Evolutionary conservation across 2,329 filamentous ascomycete genomes (phyloP).

Genomic region (Orbilia quercus): DNA sequence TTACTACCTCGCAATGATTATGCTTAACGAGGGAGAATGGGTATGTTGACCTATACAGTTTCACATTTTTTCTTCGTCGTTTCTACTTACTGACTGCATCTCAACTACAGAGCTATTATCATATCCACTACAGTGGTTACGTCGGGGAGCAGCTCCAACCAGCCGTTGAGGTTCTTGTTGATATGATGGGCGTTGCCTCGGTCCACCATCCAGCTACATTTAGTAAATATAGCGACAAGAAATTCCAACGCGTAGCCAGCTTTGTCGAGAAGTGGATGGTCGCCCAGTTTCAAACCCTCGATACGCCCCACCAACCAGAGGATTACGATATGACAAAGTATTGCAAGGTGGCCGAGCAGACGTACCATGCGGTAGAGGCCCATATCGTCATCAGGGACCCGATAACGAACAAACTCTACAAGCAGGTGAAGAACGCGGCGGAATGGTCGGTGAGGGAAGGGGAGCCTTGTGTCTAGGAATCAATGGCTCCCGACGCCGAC

Average conservation of each 20-base stretch:
- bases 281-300: constrained; percentile 54
- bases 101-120: constrained; percentile 74
- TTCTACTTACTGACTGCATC: neutral
- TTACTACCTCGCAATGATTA: constrained; percentile 87
- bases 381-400: too few species aligned
- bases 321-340: neutral
- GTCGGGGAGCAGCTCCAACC: constrained; percentile 84
- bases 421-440: too few species aligned
- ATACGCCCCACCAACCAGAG: neutral
- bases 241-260: constrained; percentile 84
- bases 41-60: constrained; percentile 70
- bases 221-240: constrained; percentile 89
- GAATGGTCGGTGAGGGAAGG: too few species aligned
- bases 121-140: constrained; percentile 94
- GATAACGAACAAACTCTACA: too few species aligned
- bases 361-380: neutral
- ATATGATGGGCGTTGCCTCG: constrained; percentile 84
- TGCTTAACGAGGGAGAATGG: constrained; percentile 93
- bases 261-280: constrained; percentile 80
- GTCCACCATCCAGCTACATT: constrained; percentile 88
- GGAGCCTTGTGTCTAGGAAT: too few species aligned
- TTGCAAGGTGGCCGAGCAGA: neutral
- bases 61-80: constrained; percentile 1
- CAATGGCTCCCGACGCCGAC: too few species aligned
- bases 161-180: constrained; percentile 80